Evolutionary conservation across 192 early-diverging fungal species (phyloP), one percentile per base, ranked within the genome.

Genomic region (Coemansia sp.): DNA sequence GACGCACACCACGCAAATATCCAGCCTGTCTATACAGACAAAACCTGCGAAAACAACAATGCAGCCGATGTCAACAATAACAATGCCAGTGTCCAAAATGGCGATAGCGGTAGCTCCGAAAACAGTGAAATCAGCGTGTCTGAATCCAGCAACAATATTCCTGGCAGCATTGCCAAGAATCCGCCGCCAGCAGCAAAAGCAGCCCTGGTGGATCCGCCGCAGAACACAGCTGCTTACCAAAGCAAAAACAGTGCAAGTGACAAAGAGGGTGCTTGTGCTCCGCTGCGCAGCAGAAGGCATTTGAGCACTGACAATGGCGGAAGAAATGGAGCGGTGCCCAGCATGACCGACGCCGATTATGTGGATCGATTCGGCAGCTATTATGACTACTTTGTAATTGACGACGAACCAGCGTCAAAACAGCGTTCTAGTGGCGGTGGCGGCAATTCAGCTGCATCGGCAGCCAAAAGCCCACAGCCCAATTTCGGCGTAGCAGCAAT

Each of bases 301-400:
- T 54, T 54, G 39, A 54, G 42, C 21, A 15, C 37, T 20, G 39
- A 54, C 53, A 54, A 54, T 54, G 53, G 41, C 50, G 33, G 50
- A 7, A 26, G 55, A 26, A 6, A 42, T 13, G 55, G 30, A 21
- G 31, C 23, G 33, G 55, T 47, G 43, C 55, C 41, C 13, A 47
- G 55, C 55, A 57, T 47, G 55, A 46, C 23, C 14, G 56, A 38
- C 56, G 45, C 46, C 46, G 56, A 61, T 30, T 70, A 70, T 40
- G 57, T 15, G 5, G 69, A 65, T 42, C 63, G 64, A 26, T 65
- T 72, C 36, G 69, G 46, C 21, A 72, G 48, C 57, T 65, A 72
- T 47, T 64, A 58, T 39, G 62, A 63, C 26, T 64, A 70, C 37
- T 37, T 57, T 20, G 30, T 53, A n/a, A 55, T 60, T 54, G 58